These are phyloP conservation scores for Hymenoscyphus fructigenus DNA, from an alignment of 2,329 filamentous ascomycete genomes.

Conservation along the genomic window DNA sequence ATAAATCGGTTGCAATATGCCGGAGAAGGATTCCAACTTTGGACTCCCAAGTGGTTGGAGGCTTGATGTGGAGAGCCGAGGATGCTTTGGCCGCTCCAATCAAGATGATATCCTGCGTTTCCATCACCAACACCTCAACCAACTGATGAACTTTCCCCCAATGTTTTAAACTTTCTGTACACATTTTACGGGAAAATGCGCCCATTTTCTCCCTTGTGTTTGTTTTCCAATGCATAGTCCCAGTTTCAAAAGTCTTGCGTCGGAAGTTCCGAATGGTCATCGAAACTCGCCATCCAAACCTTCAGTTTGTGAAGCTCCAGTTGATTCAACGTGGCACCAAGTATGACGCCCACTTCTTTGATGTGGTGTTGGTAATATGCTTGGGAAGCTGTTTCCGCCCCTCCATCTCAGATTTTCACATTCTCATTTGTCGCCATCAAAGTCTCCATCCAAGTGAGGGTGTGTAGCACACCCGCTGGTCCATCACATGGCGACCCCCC, in stretches of 20 bases:
- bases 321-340: not conserved
- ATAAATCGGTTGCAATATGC: conserved; percentile 6
- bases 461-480: conserved; percentile 1
- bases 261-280: not conserved
- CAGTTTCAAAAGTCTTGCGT: not conserved
- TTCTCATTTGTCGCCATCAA: not conserved
- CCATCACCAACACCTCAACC: not conserved
- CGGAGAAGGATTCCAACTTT: not conserved
- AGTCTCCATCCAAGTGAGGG: not conserved
- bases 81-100: conserved; percentile 4
- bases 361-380: not conserved
- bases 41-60: not conserved
- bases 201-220: not conserved
- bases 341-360: not conserved
- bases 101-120: not conserved
- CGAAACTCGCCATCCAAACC: not conserved
- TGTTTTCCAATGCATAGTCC: not conserved
- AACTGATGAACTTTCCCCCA: not conserved
- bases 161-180: not conserved
- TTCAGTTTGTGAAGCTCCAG: not conserved
- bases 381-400: not conserved
- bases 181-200: not conserved
- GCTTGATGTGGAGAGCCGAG: not conserved
- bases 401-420: not conserved
- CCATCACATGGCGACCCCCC: not conserved